Evolutionary conservation across 2,329 filamentous ascomycete genomes (phyloP).

Genomic region (Davidsoniella eucalypti): DNA sequence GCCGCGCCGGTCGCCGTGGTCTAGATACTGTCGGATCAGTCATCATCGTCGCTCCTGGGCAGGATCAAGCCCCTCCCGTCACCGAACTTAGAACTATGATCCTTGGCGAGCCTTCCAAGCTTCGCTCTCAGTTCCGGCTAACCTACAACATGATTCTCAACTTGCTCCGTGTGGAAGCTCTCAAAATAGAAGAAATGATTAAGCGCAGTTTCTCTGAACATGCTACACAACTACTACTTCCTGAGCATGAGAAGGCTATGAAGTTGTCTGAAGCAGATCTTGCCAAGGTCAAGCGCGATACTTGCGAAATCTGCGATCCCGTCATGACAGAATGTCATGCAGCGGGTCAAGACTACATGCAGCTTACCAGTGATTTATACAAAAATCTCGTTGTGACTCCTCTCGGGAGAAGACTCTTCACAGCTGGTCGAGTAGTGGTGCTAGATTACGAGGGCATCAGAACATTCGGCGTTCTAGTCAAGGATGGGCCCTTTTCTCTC

Average conservation of each 20-base stretch:
- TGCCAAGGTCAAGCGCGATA: constrained; percentile 72
- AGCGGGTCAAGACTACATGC: constrained; percentile 63
- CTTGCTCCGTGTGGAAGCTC: constrained; percentile 77
- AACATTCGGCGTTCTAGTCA: constrained; percentile 63
- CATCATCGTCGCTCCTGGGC: constrained; percentile 71
- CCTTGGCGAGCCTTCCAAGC: constrained; percentile 82
- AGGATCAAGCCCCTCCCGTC: constrained; percentile 78
- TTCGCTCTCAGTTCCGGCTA: constrained; percentile 86
- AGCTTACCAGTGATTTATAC: constrained; percentile 68
- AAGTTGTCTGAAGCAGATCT: constrained; percentile 83
- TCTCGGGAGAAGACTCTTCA: constrained; percentile 65
- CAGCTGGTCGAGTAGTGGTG: constrained; percentile 59
- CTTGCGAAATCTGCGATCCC: constrained; percentile 65
- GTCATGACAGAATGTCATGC: constrained; percentile 69
- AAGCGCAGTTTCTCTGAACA: constrained; percentile 98
- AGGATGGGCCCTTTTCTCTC: constrained; percentile 50
- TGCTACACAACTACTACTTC: constrained; percentile 82
- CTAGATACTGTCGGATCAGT: constrained; percentile 86
- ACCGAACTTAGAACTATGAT: constrained; percentile 83
- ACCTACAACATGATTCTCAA: constrained; percentile 99
- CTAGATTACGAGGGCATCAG: constrained; percentile 74
- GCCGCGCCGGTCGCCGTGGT: constrained; percentile 80
- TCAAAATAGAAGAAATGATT: constrained; percentile 99
- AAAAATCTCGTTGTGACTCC: constrained; percentile 62
- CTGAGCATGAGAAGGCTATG: constrained; percentile 90